These are phyloP conservation scores for Fusarium sublunatum DNA, from an alignment of 2,329 filamentous ascomycete genomes.

Conservation along the genomic window DNA sequence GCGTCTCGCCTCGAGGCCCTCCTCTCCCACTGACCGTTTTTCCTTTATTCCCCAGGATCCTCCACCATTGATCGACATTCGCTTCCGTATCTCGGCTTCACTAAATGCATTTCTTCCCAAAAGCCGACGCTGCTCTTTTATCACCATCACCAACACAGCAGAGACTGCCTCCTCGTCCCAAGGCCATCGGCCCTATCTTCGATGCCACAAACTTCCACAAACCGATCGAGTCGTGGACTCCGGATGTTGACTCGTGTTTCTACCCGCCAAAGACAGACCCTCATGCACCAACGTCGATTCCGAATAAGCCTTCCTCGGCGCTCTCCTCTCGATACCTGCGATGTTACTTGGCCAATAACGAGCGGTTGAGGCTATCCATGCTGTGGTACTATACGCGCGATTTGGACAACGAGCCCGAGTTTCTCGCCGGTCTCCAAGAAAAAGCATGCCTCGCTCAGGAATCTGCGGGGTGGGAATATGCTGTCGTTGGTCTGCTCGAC, in stretches of 20 bases:
- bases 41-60: neutral
- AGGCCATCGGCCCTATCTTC: constrained; percentile 35
- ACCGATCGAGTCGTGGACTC: constrained; percentile 31
- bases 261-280: constrained; percentile 21
- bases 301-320: constrained; percentile 5
- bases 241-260: constrained; percentile 3
- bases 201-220: constrained; percentile 27
- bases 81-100: neutral
- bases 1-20: no score
- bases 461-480: constrained; percentile 58
- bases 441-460: constrained; percentile 56
- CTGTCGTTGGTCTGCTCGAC: constrained; percentile 57
- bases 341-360: constrained; percentile 43
- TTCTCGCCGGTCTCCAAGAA: constrained; percentile 56
- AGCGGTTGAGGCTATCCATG: constrained; percentile 49
- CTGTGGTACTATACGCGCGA: constrained; percentile 59
- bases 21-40: neutral
- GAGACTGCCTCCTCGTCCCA: constrained; percentile 22
- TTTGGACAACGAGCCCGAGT: constrained; percentile 53
- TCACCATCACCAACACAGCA: constrained; percentile 30
- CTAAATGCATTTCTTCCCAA: constrained; percentile 44
- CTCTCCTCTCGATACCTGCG: constrained; percentile 39
- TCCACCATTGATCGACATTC: neutral
- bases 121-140: constrained; percentile 43
- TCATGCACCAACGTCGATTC: constrained; percentile 26